These are phyloP conservation scores for Emydomyces testavorans DNA, from an alignment of 2,329 filamentous ascomycete genomes.

Conservation along the genomic window DNA sequence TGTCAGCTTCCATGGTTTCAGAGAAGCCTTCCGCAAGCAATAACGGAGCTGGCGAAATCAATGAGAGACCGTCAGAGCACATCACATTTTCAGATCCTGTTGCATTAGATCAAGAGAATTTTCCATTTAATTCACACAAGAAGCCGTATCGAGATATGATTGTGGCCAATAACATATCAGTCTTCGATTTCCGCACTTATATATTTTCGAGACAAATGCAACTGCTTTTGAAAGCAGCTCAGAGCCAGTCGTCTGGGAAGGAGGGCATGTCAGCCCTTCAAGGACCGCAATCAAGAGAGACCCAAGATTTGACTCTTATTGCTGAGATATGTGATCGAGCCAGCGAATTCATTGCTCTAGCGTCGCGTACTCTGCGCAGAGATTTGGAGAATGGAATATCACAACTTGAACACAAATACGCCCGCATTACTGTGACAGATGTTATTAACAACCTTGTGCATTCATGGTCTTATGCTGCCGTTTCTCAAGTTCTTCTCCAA, in stretches of 20 bases:
- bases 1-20: conserved; percentile 22
- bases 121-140: conserved; percentile 43
- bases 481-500: conserved; percentile 34
- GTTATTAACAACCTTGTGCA: conserved; percentile 38
- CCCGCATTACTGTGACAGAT: conserved; percentile 19
- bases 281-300: conserved; percentile 45
- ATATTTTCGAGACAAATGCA: conserved; percentile 82
- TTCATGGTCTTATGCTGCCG: conserved; percentile 37
- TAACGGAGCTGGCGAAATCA: conserved; percentile 22
- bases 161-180: conserved; percentile 82
- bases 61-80: conserved; percentile 23
- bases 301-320: conserved; percentile 66
- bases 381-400: conserved; percentile 59
- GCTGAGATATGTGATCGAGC: conserved; percentile 76
- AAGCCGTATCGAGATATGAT: conserved; percentile 90
- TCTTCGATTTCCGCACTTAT: conserved; percentile 92
- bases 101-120: conserved; percentile 25
- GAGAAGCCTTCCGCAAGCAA: conserved; percentile 10
- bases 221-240: conserved; percentile 71
- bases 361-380: conserved; percentile 65
- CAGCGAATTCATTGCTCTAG: conserved; percentile 70
- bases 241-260: conserved; percentile 35
- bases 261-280: conserved; percentile 27
- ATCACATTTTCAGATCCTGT: conserved; percentile 23
- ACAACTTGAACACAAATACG: conserved; percentile 28